Conservation (phyloP, 2,329 filamentous ascomycete species). For the Colletotrichum graminicola region DNA sequence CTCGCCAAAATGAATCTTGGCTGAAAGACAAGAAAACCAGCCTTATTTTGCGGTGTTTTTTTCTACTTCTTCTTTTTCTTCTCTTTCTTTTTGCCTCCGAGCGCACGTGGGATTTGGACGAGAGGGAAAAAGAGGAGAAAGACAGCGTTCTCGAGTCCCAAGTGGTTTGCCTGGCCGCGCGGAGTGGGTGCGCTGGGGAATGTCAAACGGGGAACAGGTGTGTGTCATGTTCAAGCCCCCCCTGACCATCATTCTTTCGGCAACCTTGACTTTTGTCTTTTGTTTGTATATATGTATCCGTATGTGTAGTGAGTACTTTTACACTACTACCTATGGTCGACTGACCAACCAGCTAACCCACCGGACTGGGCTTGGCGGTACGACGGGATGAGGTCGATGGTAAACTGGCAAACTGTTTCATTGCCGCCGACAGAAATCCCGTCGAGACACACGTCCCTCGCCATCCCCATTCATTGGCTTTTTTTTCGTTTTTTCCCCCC, state of each 20-base stretch:
- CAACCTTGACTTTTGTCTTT: neutral
- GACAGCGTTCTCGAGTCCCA: neutral
- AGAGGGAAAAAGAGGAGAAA: neutral
- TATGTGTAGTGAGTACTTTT: neutral
- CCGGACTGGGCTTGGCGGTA: neutral
- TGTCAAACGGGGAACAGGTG: slow-evolving; percentile 3
- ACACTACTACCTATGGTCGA: slow-evolving; percentile 21
- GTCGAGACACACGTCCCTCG: neutral
- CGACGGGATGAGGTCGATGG: neutral
- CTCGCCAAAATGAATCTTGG: neutral
- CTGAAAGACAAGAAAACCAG: neutral
- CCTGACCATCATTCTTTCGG: slow-evolving; percentile 34
- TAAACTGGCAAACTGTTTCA: too few relatives aligned
- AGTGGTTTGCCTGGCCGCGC: neutral
- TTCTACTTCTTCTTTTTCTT: too few relatives aligned
- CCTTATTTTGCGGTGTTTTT: neutral
- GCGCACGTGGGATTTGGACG: slow-evolving; percentile 16
- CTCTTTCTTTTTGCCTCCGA: neutral
- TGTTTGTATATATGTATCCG: neutral
- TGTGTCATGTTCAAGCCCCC: slow-evolving; percentile 39
- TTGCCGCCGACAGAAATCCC: neutral
- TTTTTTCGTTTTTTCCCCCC: neutral
- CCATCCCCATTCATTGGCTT: too few relatives aligned
- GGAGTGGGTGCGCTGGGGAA: slow-evolving; percentile 38
- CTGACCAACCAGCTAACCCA: slow-evolving; percentile 10